Evolutionary conservation across 192 early-diverging fungal species (phyloP).

Genomic region (Spizellomyces sp.): DNA sequence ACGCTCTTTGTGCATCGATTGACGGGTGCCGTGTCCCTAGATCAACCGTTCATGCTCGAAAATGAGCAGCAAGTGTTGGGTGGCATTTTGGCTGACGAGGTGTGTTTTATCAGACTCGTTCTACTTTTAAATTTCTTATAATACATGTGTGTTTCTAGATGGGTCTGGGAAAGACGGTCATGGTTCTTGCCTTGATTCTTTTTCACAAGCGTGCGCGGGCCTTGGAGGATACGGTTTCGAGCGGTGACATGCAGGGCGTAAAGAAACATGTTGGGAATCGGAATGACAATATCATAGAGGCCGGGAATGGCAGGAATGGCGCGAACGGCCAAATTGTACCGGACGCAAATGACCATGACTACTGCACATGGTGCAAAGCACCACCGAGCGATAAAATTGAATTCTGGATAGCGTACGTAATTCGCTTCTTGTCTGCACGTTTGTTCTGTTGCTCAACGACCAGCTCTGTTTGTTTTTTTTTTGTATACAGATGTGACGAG

Average conservation of each 20-base stretch:
- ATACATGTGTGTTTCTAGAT: conserved; percentile 42
- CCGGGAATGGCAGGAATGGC: background rate
- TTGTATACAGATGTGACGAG: background rate
- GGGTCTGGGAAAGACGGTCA: conserved; percentile 74
- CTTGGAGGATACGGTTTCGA: background rate
- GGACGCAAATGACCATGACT: no score
- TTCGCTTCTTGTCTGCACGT: no score
- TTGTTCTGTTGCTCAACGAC: no score
- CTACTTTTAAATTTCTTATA: background rate
- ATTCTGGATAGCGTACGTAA: no score
- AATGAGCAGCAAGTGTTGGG: conserved; percentile 15
- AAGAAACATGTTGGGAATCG: background rate
- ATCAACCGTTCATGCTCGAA: background rate
- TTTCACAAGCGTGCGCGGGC: conserved; percentile 32
- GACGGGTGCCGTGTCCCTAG: conserved; percentile 10
- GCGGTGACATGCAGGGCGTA: background rate
- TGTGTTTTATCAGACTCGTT: background rate
- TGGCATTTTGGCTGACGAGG: conserved; percentile 53
- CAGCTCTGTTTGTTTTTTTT: background rate
- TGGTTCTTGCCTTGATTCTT: conserved; percentile 61
- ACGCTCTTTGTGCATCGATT: conserved; percentile 5
- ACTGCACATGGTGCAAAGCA: no score
- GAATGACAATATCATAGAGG: background rate
- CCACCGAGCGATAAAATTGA: no score
- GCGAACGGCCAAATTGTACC: no score